These are phyloP conservation scores for Phaseolus coccineus DNA, from an alignment of 331 rosid species.

Conservation along the genomic window DNA sequence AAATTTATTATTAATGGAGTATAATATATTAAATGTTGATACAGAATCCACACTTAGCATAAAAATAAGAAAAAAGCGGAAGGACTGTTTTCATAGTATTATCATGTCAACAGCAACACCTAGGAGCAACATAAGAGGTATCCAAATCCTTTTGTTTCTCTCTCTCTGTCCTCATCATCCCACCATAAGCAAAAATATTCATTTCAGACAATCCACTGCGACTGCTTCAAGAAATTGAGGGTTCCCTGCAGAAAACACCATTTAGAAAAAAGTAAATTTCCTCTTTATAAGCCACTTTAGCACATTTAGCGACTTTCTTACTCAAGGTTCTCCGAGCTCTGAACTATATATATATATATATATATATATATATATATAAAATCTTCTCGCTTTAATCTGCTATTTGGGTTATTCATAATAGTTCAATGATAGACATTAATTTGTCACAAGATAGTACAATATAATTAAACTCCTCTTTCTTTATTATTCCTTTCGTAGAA, in stretches of 20 bases:
- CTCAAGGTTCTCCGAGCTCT: slow-evolving; percentile 27
- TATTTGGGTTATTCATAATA: background rate
- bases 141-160: background rate
- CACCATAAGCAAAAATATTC: slow-evolving; percentile 22
- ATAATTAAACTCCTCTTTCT: background rate
- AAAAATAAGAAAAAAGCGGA: background rate
- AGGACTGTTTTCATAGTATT: background rate
- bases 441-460: background rate
- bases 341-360: slow-evolving; percentile 3
- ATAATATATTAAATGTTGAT: no score
- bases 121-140: slow-evolving; percentile 25
- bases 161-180: background rate
- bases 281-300: slow-evolving; percentile 32
- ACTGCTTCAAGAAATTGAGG: slow-evolving; percentile 44
- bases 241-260: slow-evolving; percentile 40
- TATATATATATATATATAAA: slow-evolving; percentile 3
- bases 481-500: background rate
- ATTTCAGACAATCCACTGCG: slow-evolving; percentile 37
- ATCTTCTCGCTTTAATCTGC: background rate
- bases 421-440: background rate
- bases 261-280: slow-evolving; percentile 31
- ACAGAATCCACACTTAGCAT: background rate
- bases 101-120: background rate
- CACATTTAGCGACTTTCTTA: background rate
- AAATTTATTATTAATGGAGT: no score